phyloP scores from a whole-genome alignment of 1,139 yeast species.

The Candida dubliniensis region DNA sequence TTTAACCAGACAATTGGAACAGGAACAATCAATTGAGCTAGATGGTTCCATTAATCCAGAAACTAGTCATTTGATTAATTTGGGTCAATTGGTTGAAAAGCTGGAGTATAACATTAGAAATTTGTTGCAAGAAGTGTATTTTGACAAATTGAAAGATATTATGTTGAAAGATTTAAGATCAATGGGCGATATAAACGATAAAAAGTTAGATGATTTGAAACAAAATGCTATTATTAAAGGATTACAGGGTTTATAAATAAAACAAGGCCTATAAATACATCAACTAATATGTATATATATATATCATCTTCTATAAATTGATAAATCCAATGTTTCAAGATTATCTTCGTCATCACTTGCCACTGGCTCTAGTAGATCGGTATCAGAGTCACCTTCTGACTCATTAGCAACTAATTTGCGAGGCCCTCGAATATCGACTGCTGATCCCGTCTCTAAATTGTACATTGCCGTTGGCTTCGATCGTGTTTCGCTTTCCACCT shows the following conservation, averaged over 20 bases:
- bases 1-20: constrained; percentile 78
- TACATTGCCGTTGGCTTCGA: constrained; percentile 17
- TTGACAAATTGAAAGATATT: constrained; percentile 90
- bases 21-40: constrained; percentile 38
- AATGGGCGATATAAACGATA: constrained; percentile 40
- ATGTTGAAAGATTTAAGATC: constrained; percentile 67
- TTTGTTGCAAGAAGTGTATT: constrained; percentile 87
- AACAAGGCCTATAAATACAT: not conserved
- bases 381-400: constrained; percentile 9
- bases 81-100: constrained; percentile 86
- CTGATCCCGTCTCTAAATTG: constrained; percentile 32
- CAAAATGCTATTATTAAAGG: constrained; percentile 56
- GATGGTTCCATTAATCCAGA: constrained; percentile 43
- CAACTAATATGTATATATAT: not conserved
- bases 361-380: constrained; percentile 12
- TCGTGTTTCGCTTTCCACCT: constrained; percentile 19
- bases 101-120: constrained; percentile 86
- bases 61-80: constrained; percentile 73
- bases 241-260: constrained; percentile 29
- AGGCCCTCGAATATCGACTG: constrained; percentile 14
- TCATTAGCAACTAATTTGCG: not conserved
- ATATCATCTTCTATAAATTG: constrained; percentile 22
- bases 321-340: constrained; percentile 28
- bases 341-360: constrained; percentile 15
- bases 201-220: constrained; percentile 39